phyloP scores from a whole-genome alignment of 805 yeast species.

The Candida andamanensis region DNA sequence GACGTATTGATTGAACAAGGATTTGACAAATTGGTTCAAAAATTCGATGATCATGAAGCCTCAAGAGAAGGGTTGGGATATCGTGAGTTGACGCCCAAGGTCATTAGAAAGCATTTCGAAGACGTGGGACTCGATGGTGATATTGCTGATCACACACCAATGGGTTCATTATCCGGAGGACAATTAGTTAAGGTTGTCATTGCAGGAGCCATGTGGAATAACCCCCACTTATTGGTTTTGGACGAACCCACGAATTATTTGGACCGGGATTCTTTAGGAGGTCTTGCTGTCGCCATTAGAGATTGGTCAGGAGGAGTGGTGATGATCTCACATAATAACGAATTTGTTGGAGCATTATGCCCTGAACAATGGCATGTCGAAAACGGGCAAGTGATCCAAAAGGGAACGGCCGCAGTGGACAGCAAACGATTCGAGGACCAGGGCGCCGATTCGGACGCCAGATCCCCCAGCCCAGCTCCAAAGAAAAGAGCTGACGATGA shows the following conservation, averaged over 20 bases:
- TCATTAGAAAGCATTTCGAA: slow-evolving; percentile 93
- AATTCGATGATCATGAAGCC: slow-evolving; percentile 45
- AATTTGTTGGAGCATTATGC: slow-evolving; percentile 94
- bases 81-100: slow-evolving; percentile 68
- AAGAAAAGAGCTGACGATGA: slow-evolving; percentile 58
- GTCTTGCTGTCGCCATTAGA: slow-evolving; percentile 93
- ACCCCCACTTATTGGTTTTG: slow-evolving; percentile 90
- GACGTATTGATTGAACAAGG: slow-evolving; percentile 71
- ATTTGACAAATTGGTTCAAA: slow-evolving; percentile 38
- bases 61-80: slow-evolving; percentile 46
- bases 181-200: slow-evolving; percentile 97
- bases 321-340: slow-evolving; percentile 96
- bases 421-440: slow-evolving; percentile 74
- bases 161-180: slow-evolving; percentile 96
- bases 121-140: slow-evolving; percentile 97
- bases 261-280: slow-evolving; percentile 97
- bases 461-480: slow-evolving; percentile 39
- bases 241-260: slow-evolving; percentile 98
- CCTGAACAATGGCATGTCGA: slow-evolving; percentile 99
- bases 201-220: slow-evolving; percentile 99
- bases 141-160: slow-evolving; percentile 95
- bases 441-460: slow-evolving; percentile 23
- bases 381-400: slow-evolving; percentile 82
- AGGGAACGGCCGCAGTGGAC: slow-evolving; percentile 75
- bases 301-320: slow-evolving; percentile 99